phyloP scores from a whole-genome alignment of 2,329 filamentous ascomycete species.

The Neopestalotiopsis sp. region DNA sequence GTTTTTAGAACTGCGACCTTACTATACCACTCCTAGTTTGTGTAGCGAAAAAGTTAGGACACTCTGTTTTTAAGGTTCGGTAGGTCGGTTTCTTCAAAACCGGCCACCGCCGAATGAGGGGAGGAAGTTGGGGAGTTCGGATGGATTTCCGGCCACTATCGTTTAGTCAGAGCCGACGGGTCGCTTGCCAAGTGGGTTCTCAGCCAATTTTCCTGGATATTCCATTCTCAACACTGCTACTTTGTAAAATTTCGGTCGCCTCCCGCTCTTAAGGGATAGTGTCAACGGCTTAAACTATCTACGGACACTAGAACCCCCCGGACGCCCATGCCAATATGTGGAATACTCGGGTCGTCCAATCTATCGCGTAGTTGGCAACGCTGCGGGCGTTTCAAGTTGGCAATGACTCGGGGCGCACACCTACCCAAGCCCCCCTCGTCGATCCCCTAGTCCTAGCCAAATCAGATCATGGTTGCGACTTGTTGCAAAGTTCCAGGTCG shows the following conservation, averaged over 20 bases:
- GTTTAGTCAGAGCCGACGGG: not conserved
- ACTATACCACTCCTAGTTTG: constrained; percentile 4
- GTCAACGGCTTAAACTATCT: constrained; percentile 11
- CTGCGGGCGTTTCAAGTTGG: constrained; percentile 11
- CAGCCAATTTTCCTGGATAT: constrained; percentile 10
- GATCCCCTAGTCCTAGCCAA: constrained; percentile 9
- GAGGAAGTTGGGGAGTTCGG: constrained; percentile 4
- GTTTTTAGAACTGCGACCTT: not conserved
- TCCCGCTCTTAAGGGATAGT: constrained; percentile 8
- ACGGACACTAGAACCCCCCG: constrained; percentile 9
- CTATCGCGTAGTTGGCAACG: not conserved
- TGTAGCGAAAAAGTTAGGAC: constrained; percentile 8
- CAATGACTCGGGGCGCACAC: constrained; percentile 8
- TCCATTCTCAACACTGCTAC: not conserved
- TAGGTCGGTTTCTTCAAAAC: constrained; percentile 6
- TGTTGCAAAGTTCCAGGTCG: constrained; percentile 5
- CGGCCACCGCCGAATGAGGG: constrained; percentile 4
- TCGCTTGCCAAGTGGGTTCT: constrained; percentile 1
- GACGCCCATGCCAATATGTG: constrained; percentile 5
- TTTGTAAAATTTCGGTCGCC: constrained; percentile 3
- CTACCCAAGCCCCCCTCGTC: not conserved
- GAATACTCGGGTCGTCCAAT: constrained; percentile 7
- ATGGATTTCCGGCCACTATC: constrained; percentile 12
- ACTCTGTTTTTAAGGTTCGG: not conserved
- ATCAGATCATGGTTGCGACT: constrained; percentile 12